Evolutionary conservation across 2,329 filamentous ascomycete genomes (phyloP).

Genomic region (Ambrosiella beaveri): DNA sequence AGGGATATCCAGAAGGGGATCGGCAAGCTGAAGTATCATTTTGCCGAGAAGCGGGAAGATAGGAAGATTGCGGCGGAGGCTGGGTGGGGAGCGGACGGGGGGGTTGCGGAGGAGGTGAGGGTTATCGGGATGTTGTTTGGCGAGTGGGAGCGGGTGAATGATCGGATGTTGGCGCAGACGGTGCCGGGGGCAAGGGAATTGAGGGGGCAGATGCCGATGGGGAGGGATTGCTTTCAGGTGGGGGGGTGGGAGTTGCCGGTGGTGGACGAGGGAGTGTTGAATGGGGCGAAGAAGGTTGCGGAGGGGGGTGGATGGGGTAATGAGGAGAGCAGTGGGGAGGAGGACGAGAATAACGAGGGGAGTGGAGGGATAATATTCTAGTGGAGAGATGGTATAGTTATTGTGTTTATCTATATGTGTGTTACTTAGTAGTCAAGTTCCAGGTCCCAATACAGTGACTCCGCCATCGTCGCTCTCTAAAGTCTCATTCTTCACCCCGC

Average conservation of each 20-base stretch:
- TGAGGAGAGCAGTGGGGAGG: constrained; percentile 25
- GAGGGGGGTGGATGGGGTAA: constrained; percentile 17
- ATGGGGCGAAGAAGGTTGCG: constrained; percentile 22
- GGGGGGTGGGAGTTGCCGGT: constrained; percentile 48
- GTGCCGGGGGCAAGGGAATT: constrained; percentile 58
- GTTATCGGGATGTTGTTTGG: constrained; percentile 72
- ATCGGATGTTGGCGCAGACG: constrained; percentile 68
- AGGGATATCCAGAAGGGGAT: constrained; percentile 26
- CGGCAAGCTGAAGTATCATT: constrained; percentile 52
- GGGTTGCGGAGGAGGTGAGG: constrained; percentile 65
- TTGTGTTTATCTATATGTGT: no score
- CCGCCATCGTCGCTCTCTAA: not conserved
- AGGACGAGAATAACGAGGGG: constrained; percentile 18
- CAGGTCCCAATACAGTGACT: no score
- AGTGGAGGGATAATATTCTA: not conserved
- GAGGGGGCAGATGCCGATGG: constrained; percentile 66
- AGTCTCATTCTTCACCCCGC: not conserved
- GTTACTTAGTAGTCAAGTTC: no score
- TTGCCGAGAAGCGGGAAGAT: constrained; percentile 64
- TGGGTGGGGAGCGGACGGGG: constrained; percentile 68
- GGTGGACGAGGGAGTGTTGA: constrained; percentile 48
- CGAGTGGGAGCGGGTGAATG: constrained; percentile 88
- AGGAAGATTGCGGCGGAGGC: constrained; percentile 55
- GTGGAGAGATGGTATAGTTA: not conserved
- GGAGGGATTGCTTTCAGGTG: constrained; percentile 65